Evolutionary conservation across 768 basidiomycete species (phyloP).

Genomic region (Cystobasidium ongulense): DNA sequence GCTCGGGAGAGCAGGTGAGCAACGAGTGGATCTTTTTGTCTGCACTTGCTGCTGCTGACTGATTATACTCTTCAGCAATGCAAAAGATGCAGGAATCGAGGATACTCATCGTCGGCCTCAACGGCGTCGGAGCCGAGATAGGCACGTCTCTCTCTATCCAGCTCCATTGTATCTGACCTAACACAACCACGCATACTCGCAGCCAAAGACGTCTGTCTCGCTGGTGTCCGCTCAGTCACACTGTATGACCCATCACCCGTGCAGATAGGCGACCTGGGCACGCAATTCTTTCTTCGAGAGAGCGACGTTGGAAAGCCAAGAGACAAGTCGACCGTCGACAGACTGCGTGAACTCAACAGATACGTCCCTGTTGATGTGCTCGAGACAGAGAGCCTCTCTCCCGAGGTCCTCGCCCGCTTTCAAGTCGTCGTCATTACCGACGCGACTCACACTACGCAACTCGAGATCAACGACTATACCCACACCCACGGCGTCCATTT

Average conservation of each 20-base stretch:
- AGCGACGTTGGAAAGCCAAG: constrained; percentile 80
- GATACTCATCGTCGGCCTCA: constrained; percentile 82
- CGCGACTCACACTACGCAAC: constrained; percentile 64
- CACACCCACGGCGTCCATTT: constrained; percentile 82
- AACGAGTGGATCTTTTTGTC: constrained; percentile 25
- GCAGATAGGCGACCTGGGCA: constrained; percentile 77
- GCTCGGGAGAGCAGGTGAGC: constrained; percentile 82
- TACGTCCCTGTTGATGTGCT: constrained; percentile 89
- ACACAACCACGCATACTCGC: background rate
- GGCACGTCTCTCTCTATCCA: constrained; percentile 51
- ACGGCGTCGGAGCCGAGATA: constrained; percentile 91
- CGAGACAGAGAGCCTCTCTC: constrained; percentile 63
- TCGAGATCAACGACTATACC: constrained; percentile 94
- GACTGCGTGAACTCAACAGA: constrained; percentile 84
- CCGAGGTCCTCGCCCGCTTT: constrained; percentile 75
- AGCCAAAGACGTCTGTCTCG: constrained; percentile 92
- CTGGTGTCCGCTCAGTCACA: constrained; percentile 95
- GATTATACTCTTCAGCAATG: constrained; percentile 62
- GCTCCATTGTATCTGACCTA: background rate
- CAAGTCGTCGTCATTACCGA: constrained; percentile 88
- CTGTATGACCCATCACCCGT: constrained; percentile 88
- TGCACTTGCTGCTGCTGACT: background rate
- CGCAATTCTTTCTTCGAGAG: constrained; percentile 92
- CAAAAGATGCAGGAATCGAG: constrained; percentile 96
- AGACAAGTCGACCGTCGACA: constrained; percentile 73